A percentile compares a stretch with the other conserved stretches of the same genome.
Conservation (phyloP, 176 grass and related monocot species). For the Phyllostachys edulis region DNA sequence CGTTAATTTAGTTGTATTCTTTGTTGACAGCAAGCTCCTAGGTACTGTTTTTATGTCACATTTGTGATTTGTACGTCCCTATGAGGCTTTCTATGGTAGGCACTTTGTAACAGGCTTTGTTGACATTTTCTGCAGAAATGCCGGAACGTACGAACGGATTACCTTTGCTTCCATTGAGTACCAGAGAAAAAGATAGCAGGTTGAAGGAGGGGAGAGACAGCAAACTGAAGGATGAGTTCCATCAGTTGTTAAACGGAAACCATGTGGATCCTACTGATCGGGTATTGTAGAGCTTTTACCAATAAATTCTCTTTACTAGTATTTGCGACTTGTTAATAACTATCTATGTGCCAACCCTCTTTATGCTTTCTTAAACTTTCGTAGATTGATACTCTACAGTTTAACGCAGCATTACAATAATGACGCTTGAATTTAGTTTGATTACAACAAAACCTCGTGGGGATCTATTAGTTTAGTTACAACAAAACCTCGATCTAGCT, state of each 20-base stretch:
- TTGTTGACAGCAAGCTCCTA: slow-evolving; percentile 84
- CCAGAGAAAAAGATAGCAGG: slow-evolving; percentile 64
- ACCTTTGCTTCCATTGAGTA: slow-evolving; percentile 65
- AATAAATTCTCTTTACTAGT: neutral
- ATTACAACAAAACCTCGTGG: neutral
- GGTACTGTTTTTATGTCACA: slow-evolving; percentile 44
- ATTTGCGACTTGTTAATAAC: neutral
- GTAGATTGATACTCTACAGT: neutral
- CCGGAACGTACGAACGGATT: slow-evolving; percentile 62
- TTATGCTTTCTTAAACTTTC: neutral
- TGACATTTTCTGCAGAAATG: slow-evolving; percentile 66
- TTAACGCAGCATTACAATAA: neutral
- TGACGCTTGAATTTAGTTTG: neutral
- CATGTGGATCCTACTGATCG: slow-evolving; percentile 73
- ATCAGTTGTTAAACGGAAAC: slow-evolving; percentile 86
- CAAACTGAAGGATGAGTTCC: slow-evolving; percentile 70
- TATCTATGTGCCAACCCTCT: neutral
- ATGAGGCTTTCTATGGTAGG: neutral
- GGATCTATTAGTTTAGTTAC: neutral
- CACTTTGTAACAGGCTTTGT: neutral
- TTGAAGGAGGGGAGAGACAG: slow-evolving; percentile 70
- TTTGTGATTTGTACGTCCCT: neutral
- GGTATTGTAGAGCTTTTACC: slow-evolving; percentile 40
- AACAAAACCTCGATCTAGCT: neutral
- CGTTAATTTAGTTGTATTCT: slow-evolving; percentile 92